Base-by-base conservation (phyloP, 768 basidiomycete species). In the Porpolomopsis calyptriformis region DNA sequence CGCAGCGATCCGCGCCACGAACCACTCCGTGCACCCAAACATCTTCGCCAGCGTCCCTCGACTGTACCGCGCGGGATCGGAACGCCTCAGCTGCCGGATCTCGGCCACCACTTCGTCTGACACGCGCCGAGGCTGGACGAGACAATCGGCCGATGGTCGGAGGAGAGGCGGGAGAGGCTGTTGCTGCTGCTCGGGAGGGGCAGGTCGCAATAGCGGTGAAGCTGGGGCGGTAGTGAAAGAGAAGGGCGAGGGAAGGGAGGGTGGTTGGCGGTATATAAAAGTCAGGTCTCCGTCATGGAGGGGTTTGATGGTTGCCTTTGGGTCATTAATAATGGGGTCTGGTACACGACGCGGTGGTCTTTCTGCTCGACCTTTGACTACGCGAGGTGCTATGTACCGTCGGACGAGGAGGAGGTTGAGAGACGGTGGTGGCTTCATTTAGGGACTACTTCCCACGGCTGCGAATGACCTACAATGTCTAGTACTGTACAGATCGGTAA, bases 251-350 rank as follows among this genome's bases (percentile, higher is more conserved):
- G 83, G 82, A 8, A 80, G 74, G 8, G 82, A 77, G 0, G 87
- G 84, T 0, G 87, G 88, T n/a, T 84, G 84, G 35, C 88, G 80
- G 59, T 86, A 85, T 48, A 90, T 80, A 60, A 90, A 90, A 0
- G 85, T 85, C 46, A 88, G 61, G 49, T 72, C 67, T 47, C 74
- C 72, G 51, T 74, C 75, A 4, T 66, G 61, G 18, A 82, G 61
- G 7, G 63, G 47, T 8, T 70, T 75, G 41, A 78, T 74, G 40
- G 62, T 62, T 29, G 75, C 77, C 31, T 72, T 67, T 31, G 76
- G 67, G 48, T 70, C 74, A 60, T 72, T 70, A 45, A 61, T 48
- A 43, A 83, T 63, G 1, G 81, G 81, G 52, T 83, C 81, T 14
- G 72, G 68, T 22, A 73, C 66, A 40, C 73, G 76, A 34, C 73